Percentiles rank a stretch among this genome's conserved stretches.
Conservation (phyloP, 768 basidiomycete species). For the Flagelloscypha sp. region DNA sequence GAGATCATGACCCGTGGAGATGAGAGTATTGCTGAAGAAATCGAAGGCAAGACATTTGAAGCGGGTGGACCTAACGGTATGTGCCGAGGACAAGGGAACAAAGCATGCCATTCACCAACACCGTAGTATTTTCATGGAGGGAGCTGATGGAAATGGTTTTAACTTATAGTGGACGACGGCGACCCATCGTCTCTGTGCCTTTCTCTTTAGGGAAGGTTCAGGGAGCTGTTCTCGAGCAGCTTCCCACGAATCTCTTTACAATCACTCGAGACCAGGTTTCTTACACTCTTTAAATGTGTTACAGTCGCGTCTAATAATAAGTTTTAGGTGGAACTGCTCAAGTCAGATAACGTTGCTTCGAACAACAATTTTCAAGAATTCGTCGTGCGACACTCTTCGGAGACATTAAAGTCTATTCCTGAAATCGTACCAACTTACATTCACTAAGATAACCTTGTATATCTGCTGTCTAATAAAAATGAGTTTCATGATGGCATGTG, state of each 20-base stretch:
- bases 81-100: slow-evolving; percentile 15
- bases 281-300: background rate
- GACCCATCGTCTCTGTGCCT: slow-evolving; percentile 59
- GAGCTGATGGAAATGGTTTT: slow-evolving; percentile 62
- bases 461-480: background rate
- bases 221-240: slow-evolving; percentile 51
- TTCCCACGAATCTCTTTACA: slow-evolving; percentile 61
- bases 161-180: slow-evolving; percentile 38
- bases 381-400: slow-evolving; percentile 26
- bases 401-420: slow-evolving; percentile 39
- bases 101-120: slow-evolving; percentile 13
- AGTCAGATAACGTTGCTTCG: slow-evolving; percentile 43
- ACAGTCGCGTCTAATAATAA: background rate
- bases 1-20: slow-evolving; percentile 48
- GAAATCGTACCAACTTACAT: slow-evolving; percentile 50
- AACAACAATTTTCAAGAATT: slow-evolving; percentile 28
- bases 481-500: no score
- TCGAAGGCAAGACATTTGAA: slow-evolving; percentile 39
- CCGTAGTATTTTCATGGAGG: slow-evolving; percentile 54
- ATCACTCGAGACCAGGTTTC: slow-evolving; percentile 60
- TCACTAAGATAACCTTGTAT: background rate
- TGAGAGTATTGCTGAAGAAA: slow-evolving; percentile 22
- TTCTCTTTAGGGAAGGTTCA: slow-evolving; percentile 57
- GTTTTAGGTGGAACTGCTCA: slow-evolving; percentile 54
- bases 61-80: slow-evolving; percentile 43